Evolutionary conservation across 169 alveolate species (phyloP).

Genomic region (Babesia ovata): DNA sequence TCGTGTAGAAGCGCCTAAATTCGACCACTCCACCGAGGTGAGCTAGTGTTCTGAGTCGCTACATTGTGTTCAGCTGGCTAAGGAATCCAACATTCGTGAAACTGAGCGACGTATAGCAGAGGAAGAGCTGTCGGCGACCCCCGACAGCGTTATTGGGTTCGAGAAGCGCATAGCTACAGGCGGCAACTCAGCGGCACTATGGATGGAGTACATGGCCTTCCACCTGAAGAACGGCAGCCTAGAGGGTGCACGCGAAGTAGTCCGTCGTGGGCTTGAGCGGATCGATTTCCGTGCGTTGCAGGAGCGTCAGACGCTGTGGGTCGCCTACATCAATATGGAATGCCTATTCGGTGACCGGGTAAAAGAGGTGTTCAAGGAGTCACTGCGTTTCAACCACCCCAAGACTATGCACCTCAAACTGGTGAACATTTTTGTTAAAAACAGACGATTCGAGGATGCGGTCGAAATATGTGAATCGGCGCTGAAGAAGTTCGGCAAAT

Average conservation of each 20-base stretch:
- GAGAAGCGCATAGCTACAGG: slow-evolving; percentile 56
- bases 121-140: slow-evolving; percentile 29
- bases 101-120: slow-evolving; percentile 49
- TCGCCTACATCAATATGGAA: slow-evolving; percentile 84
- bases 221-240: slow-evolving; percentile 76
- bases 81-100: slow-evolving; percentile 57
- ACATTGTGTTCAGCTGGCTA: slow-evolving; percentile 35
- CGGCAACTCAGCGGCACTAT: slow-evolving; percentile 51
- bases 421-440: slow-evolving; percentile 61
- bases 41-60: background rate
- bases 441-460: slow-evolving; percentile 66
- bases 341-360: slow-evolving; percentile 78
- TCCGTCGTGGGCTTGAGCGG: slow-evolving; percentile 78
- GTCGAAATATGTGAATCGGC: slow-evolving; percentile 71
- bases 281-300: slow-evolving; percentile 77
- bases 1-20: background rate
- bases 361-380: slow-evolving; percentile 70
- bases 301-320: slow-evolving; percentile 80
- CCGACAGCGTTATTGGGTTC: slow-evolving; percentile 46
- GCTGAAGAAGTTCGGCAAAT: slow-evolving; percentile 70
- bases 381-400: slow-evolving; percentile 73
- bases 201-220: slow-evolving; percentile 81
- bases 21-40: slow-evolving; percentile 32
- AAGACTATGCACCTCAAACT: slow-evolving; percentile 71
- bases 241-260: slow-evolving; percentile 80